Evolutionary conservation across 371 early-diverging fungal genomes (phyloP).

Genomic region (Polyrhizophydium stewartii): DNA sequence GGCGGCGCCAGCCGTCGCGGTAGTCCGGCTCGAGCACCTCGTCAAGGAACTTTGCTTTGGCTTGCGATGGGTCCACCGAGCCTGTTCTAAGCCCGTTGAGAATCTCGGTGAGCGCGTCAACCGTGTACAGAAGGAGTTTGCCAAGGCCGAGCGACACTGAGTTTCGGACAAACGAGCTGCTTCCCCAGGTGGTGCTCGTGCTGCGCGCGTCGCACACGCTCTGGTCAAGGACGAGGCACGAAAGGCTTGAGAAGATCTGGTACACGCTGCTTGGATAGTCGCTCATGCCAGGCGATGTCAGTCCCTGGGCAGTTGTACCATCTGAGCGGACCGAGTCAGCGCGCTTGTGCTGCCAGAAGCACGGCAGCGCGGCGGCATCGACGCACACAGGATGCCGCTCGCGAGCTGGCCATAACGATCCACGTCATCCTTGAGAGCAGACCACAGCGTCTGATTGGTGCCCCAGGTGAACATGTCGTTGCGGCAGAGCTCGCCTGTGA

Average conservation of each 20-base stretch:
- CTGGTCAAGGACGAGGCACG: background rate
- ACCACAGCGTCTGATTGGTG: background rate
- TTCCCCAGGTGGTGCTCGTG: background rate
- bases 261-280: background rate
- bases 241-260: background rate
- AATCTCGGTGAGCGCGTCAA: background rate
- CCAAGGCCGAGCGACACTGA: background rate
- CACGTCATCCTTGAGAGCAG: background rate
- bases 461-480: background rate
- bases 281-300: background rate
- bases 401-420: background rate
- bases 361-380: too few species aligned
- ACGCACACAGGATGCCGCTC: too few species aligned
- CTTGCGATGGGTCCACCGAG: background rate
- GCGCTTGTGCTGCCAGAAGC: too few species aligned
- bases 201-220: background rate
- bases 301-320: too few species aligned
- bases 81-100: background rate
- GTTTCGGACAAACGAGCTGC: background rate
- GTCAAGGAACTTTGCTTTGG: background rate
- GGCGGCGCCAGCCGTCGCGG: background rate
- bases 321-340: too few species aligned
- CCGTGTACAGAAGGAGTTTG: background rate
- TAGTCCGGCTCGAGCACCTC: background rate
- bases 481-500: background rate